Percentiles rank a stretch among this genome's conserved stretches.
Evolutionary conservation across 2,329 filamentous ascomycete genomes (phyloP).

Genomic region (Aspergillus jensenii): DNA sequence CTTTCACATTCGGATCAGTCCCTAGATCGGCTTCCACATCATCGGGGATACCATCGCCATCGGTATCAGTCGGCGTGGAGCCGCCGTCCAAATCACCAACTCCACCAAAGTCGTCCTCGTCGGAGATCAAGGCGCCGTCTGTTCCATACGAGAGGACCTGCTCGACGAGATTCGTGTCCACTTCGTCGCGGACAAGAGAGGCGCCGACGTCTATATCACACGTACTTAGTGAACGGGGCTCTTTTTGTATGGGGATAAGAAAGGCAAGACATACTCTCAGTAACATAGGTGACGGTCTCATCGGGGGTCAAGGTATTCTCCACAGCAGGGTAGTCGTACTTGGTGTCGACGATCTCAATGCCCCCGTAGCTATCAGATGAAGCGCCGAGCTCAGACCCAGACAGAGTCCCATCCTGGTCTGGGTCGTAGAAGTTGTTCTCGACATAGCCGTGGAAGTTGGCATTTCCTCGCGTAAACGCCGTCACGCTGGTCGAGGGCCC

Average conservation of each 20-base stretch:
- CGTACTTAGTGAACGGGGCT: not conserved
- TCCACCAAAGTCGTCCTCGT: slow-evolving; percentile 17
- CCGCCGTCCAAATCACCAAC: slow-evolving; percentile 15
- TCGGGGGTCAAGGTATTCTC: slow-evolving; percentile 6
- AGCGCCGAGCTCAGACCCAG: slow-evolving; percentile 36
- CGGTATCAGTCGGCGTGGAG: slow-evolving; percentile 9
- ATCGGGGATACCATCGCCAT: slow-evolving; percentile 19
- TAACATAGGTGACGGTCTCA: slow-evolving; percentile 14
- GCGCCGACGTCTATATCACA: slow-evolving; percentile 14
- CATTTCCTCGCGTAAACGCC: slow-evolving; percentile 57
- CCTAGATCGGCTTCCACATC: slow-evolving; percentile 15
- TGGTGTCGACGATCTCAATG: slow-evolving; percentile 14
- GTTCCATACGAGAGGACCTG: slow-evolving; percentile 15
- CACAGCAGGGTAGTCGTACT: slow-evolving; percentile 16
- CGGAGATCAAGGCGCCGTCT: slow-evolving; percentile 15
- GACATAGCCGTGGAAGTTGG: slow-evolving; percentile 55
- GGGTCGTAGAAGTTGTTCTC: slow-evolving; percentile 55
- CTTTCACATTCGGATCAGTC: slow-evolving; percentile 16
- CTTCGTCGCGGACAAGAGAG: slow-evolving; percentile 16
- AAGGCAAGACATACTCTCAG: slow-evolving; percentile 8
- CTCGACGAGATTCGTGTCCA: slow-evolving; percentile 12
- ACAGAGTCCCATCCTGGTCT: slow-evolving; percentile 50
- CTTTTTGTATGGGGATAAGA: not conserved
- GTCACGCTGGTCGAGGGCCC: slow-evolving; percentile 52
- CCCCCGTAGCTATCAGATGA: slow-evolving; percentile 14